Conservation (phyloP, 495 filamentous ascomycete species). For the Penicillium pancosmium region DNA sequence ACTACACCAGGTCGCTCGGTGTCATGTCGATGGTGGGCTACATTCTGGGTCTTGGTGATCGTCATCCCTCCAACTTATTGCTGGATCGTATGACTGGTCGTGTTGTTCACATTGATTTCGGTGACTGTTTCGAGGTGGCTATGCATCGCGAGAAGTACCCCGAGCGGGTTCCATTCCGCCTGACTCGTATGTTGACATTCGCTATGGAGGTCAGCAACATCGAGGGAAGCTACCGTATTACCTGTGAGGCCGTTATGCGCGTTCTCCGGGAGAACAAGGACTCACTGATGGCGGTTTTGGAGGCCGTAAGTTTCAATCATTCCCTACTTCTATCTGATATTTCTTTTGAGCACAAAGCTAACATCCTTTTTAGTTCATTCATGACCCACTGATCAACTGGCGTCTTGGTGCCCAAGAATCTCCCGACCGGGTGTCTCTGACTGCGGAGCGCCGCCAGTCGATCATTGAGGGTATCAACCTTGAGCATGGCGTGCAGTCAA, state of each 20-base stretch:
- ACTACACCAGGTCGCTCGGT: slow-evolving; percentile 94
- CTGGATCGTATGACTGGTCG: slow-evolving; percentile 93
- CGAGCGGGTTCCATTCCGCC: slow-evolving; percentile 93
- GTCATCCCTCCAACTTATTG: slow-evolving; percentile 97
- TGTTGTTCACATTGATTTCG: slow-evolving; percentile 98
- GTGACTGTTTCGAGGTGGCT: slow-evolving; percentile 98
- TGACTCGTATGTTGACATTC: slow-evolving; percentile 98
- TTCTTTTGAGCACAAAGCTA: neutral
- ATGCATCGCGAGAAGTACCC: slow-evolving; percentile 99
- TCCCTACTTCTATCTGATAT: neutral
- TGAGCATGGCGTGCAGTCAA: slow-evolving; percentile 49
- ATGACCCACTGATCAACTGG: slow-evolving; percentile 97
- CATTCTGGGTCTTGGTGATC: slow-evolving; percentile 93
- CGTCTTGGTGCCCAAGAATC: slow-evolving; percentile 85
- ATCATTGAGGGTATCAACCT: slow-evolving; percentile 68
- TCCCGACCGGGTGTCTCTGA: slow-evolving; percentile 76
- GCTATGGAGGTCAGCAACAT: slow-evolving; percentile 99
- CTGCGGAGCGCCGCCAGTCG: slow-evolving; percentile 75
- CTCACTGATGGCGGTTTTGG: slow-evolving; percentile 95
- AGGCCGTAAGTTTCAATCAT: slow-evolving; percentile 72
- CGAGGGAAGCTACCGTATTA: slow-evolving; percentile 95
- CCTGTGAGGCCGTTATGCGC: slow-evolving; percentile 97
- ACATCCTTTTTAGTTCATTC: slow-evolving; percentile 72
- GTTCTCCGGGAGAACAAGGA: slow-evolving; percentile 96
- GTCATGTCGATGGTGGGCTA: slow-evolving; percentile 99